phyloP scores from a whole-genome alignment of 768 basidiomycete species.

The Pleurotus citrinopileatus region DNA sequence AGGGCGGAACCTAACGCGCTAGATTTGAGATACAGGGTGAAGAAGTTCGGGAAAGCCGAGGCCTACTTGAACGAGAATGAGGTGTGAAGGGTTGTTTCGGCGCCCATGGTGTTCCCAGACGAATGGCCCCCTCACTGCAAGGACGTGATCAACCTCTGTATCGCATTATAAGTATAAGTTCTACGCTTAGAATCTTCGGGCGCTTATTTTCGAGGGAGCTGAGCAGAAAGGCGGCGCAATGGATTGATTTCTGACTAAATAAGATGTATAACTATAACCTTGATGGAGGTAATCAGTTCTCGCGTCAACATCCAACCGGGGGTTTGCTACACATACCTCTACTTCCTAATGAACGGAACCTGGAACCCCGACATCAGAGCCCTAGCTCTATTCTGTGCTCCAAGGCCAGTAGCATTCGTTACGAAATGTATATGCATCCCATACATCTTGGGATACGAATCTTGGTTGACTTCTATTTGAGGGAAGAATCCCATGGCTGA shows the following conservation, averaged over 20 bases:
- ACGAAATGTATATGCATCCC: constrained; percentile 96
- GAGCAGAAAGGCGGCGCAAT: too few species aligned
- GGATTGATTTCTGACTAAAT: too few species aligned
- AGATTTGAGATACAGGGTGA: too few species aligned
- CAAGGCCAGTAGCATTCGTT: constrained; percentile 83
- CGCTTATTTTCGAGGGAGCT: too few species aligned
- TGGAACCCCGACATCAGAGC: constrained; percentile 89
- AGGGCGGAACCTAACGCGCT: background rate
- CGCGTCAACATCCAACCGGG: background rate
- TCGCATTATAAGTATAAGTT: too few species aligned
- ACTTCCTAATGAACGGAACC: constrained; percentile 71
- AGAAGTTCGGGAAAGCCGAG: too few species aligned
- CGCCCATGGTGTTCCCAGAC: too few species aligned
- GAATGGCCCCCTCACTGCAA: too few species aligned
- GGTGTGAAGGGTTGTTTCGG: too few species aligned
- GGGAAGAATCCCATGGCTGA: constrained; percentile 89
- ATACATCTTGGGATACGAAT: constrained; percentile 79
- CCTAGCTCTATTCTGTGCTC: constrained; percentile 87
- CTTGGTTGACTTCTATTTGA: constrained; percentile 92
- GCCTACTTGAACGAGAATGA: too few species aligned
- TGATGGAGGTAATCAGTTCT: background rate
- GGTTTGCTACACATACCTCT: constrained; percentile 15
- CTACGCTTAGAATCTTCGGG: too few species aligned
- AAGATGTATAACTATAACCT: background rate
- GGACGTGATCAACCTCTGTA: too few species aligned